These are phyloP conservation scores for Endocladia muricata DNA, from an alignment of 31 red algal species.

Conservation along the genomic window DNA sequence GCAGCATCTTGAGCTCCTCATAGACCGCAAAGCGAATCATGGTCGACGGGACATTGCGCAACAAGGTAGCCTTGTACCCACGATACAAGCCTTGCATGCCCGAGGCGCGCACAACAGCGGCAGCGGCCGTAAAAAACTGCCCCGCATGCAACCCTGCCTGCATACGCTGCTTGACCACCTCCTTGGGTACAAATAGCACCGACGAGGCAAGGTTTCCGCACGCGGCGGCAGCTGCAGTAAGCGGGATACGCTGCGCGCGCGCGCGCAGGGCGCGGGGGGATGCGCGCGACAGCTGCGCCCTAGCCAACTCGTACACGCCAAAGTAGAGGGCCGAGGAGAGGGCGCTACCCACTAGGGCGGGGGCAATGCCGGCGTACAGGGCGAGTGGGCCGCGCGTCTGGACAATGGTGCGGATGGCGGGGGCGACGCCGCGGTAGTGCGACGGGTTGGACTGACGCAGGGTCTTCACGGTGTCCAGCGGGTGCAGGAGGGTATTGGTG, in stretches of 20 bases:
- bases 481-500: constrained; percentile 78
- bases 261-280: constrained; percentile 30
- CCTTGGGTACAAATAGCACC: constrained; percentile 88
- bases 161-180: constrained; percentile 90
- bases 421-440: constrained; percentile 30
- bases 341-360: constrained; percentile 73
- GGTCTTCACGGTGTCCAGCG: constrained; percentile 96
- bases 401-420: constrained; percentile 41
- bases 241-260: constrained; percentile 23
- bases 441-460: constrained; percentile 81
- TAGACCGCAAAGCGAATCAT: constrained; percentile 91
- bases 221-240: constrained; percentile 62
- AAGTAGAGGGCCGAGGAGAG: constrained; percentile 79
- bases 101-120: constrained; percentile 28
- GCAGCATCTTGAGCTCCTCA: constrained; percentile 72
- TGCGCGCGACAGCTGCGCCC: background rate
- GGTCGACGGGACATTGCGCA: constrained; percentile 86
- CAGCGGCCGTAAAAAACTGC: constrained; percentile 31
- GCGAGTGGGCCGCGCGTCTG: constrained; percentile 45
- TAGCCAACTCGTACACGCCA: constrained; percentile 70
- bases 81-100: constrained; percentile 79
- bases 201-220: constrained; percentile 78
- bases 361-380: constrained; percentile 72
- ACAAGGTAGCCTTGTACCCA: constrained; percentile 85
- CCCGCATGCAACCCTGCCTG: constrained; percentile 61